Evolutionary conservation across 306 rosid genomes (phyloP).

Genomic region (Pterocarpus macrocarpus): DNA sequence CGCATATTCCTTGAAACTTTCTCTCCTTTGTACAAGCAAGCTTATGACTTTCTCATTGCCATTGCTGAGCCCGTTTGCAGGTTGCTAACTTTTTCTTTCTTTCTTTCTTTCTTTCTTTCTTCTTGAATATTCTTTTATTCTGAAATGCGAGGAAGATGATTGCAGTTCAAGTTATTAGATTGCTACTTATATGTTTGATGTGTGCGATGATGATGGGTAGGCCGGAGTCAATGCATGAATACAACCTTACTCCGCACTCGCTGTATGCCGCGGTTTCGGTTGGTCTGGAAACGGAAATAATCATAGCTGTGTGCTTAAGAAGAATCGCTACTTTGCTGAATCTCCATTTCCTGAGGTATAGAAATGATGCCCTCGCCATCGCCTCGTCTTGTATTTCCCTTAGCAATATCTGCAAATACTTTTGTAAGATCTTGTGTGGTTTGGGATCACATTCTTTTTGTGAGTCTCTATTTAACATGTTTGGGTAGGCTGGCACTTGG

Average conservation of each 20-base stretch:
- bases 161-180: too few relatives aligned
- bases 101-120: too few relatives aligned
- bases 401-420: conserved; percentile 6
- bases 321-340: conserved; percentile 86
- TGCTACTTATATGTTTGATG: too few relatives aligned
- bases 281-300: conserved; percentile 89
- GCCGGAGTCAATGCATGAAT: conserved; percentile 97
- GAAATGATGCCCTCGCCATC: conserved; percentile 17
- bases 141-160: too few relatives aligned
- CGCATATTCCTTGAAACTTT: conserved; percentile 94
- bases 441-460: conserved; percentile 36
- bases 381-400: conserved; percentile 1
- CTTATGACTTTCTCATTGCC: conserved; percentile 95
- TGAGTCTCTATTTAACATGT: conserved; percentile 1
- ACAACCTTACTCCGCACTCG: conserved; percentile 93
- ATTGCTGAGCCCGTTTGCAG: conserved; percentile 97
- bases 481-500: background rate
- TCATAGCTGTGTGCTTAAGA: conserved; percentile 89
- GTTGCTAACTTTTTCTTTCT: conserved; percentile 41
- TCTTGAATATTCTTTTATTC: too few relatives aligned
- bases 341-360: conserved; percentile 92
- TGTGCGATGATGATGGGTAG: conserved; percentile 51
- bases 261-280: conserved; percentile 96
- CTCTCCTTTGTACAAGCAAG: conserved; percentile 92
- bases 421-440: conserved; percentile 42